Base-by-base conservation (phyloP, 2,329 filamentous ascomycete species). In the Escovopsis weberi region DNA sequence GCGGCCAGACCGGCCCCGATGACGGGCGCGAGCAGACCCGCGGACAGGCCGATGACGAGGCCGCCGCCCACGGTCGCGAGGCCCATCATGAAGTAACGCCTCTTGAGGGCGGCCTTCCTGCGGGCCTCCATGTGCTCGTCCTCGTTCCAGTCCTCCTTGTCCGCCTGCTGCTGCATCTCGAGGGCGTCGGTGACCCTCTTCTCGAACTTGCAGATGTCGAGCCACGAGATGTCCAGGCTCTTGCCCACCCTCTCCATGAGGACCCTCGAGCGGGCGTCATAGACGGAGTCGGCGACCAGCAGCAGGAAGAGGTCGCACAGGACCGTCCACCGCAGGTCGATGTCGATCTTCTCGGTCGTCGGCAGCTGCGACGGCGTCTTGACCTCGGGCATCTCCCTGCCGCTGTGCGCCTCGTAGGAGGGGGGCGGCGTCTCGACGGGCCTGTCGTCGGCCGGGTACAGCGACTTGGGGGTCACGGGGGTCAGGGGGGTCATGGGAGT, bases 131-230 rank as follows among this genome's bases (percentile, higher is more conserved):
- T 86, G 58, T 96, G 87, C 50, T 93, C 85, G 10, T 91, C 82
- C 59, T 98, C 91, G 51, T 95, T 93, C 91, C 91, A 98, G 49
- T 89, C 94, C 63, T 98, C 91, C 55, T 89, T 93, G 48, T 87
- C 83, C 6, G 86, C 85, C 38, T 84, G 80, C 60, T 96, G 87
- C 62, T 96, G 89, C 86, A 98, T 95, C 61, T 98, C 91, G 19
- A 98, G 68, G 1, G 91, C 87, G 61, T 98, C 91, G 7, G 91
- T 95, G 6, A 98, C 86, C 42, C 87, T 82, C 65, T 95, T 96
- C 64, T 98, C 91, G 55, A 98, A 98, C 34, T 86, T 80, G 61
- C 87, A 94, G 45, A 96, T 94, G 50, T 98, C 91, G 42, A 93
- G 69, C 86, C 85, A 94, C 11, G 81, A 74, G 7, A 98, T 80